Evolutionary conservation across 179 eudicot species (phyloP).

Genomic region (Spergularia azorica): DNA sequence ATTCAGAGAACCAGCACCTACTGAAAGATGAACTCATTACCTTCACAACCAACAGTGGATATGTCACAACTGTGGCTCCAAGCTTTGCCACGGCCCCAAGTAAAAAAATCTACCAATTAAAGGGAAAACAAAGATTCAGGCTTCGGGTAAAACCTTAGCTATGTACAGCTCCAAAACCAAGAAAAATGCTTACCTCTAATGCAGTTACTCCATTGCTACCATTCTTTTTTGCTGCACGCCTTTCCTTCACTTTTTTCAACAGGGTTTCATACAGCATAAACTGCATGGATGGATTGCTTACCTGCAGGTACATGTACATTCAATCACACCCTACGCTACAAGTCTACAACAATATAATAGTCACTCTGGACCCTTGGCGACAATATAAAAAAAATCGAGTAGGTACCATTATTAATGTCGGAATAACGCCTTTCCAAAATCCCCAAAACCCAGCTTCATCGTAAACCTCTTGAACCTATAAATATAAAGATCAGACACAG

Average conservation of each 20-base stretch:
- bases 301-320: conserved; percentile 45
- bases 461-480: conserved; percentile 85
- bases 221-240: conserved; percentile 54
- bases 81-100: conserved; percentile 97
- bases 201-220: conserved; percentile 66
- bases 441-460: conserved; percentile 91
- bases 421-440: conserved; percentile 96
- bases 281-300: conserved; percentile 96
- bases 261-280: conserved; percentile 97
- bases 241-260: conserved; percentile 76
- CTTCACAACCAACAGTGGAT: conserved; percentile 96
- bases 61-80: conserved; percentile 96
- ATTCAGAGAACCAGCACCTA: background rate
- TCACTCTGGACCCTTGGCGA: background rate
- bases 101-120: conserved; percentile 63
- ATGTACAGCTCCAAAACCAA: background rate
- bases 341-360: background rate
- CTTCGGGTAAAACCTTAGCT: background rate
- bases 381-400: conserved; percentile 16
- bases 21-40: conserved; percentile 34
- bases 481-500: conserved; percentile 23
- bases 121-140: conserved; percentile 7
- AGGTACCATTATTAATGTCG: conserved; percentile 92
- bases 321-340: conserved; percentile 26
- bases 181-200: conserved; percentile 61